A percentile compares a stretch with the other conserved stretches of the same genome.
These are phyloP conservation scores for Peniophora sp. DNA, from an alignment of 1,284 basidiomycete species.

Conservation along the genomic window DNA sequence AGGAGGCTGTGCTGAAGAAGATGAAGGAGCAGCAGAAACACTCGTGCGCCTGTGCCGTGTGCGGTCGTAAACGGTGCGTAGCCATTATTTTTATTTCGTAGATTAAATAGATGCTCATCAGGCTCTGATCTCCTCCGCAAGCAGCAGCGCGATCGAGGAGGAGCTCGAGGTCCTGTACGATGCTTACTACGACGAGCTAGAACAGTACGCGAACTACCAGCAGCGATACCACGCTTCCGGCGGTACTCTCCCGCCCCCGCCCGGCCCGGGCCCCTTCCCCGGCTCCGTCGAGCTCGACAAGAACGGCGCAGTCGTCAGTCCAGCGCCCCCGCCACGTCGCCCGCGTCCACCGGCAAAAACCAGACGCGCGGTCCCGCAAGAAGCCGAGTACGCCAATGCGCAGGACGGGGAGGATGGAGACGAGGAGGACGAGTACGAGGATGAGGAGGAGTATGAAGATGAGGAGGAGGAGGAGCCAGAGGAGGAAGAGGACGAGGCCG, in stretches of 20 bases:
- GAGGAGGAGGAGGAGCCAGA: constrained; percentile 61
- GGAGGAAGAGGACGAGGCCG: constrained; percentile 53
- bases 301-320: constrained; percentile 75
- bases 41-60: constrained; percentile 92
- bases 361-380: constrained; percentile 10
- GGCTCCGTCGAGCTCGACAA: constrained; percentile 95
- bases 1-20: constrained; percentile 93
- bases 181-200: constrained; percentile 99
- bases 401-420: constrained; percentile 47
- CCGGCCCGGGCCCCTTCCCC: constrained; percentile 96
- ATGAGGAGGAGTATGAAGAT: constrained; percentile 55
- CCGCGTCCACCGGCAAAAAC: constrained; percentile 40
- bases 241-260: constrained; percentile 82
- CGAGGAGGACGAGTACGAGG: constrained; percentile 50
- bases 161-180: constrained; percentile 99
- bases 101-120: constrained; percentile 5
- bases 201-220: constrained; percentile 97
- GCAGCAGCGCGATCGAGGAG: constrained; percentile 93
- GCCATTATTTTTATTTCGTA: constrained; percentile 18
- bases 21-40: constrained; percentile 99
- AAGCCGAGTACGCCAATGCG: neutral
- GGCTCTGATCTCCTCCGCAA: constrained; percentile 3
- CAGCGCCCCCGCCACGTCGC: constrained; percentile 28
- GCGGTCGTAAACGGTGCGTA: constrained; percentile 89
- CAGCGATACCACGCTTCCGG: constrained; percentile 86